Evolutionary conservation across 352 stramenopile genomes (phyloP), one percentile per base, ranked within the genome.

Genomic region (Globisporangium echinulatum): DNA sequence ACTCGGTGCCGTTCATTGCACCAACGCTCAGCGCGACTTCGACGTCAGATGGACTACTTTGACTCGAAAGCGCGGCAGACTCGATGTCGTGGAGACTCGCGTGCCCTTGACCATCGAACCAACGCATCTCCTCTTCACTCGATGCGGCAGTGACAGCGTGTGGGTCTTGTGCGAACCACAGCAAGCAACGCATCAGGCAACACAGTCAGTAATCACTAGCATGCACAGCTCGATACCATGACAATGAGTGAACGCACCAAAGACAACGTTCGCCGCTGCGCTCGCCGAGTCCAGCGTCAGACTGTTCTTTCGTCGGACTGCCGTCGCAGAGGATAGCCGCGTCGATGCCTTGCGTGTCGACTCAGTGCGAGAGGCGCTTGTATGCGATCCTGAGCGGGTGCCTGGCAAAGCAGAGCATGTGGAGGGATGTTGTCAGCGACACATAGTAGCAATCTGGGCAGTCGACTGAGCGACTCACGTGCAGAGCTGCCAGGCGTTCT

Each of bases 11-110:
- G 48, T 72, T 61, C 55, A 67, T 62, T 14, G 52, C 58, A 4
- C 66, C 71, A 33, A 74, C 55, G n/a, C 43, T 72, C 10, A 76
- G 52, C 56, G 71, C 70, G 10, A 72, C 66, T 4, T 65, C 68
- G 25, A 33, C 25, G 25, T 33, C 25, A 33, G 25, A 33, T 33
- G 25, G 25, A 33, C 25, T 33, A 33, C 25, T 33, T 33, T 33
- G 25, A 33, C 25, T 33, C 25, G 25, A 33, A 33, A 33, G 25
- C 25, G 25, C 25, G 25, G 25, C 25, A 33, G 25, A 9, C 56
- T 66, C 14, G 49, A 46, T 8, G 37, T 51, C 42, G 7, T 44
- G 33, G 15, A 42, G n/a, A 17, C 36, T 58, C 4, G 19, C 13
- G 11, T 42, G 48, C 11, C 36, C 43, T 17, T 57, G 50, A 17